These are phyloP conservation scores for Dipteronia sinensis DNA, from an alignment of 345 rosid genomes.

Conservation along the genomic window DNA sequence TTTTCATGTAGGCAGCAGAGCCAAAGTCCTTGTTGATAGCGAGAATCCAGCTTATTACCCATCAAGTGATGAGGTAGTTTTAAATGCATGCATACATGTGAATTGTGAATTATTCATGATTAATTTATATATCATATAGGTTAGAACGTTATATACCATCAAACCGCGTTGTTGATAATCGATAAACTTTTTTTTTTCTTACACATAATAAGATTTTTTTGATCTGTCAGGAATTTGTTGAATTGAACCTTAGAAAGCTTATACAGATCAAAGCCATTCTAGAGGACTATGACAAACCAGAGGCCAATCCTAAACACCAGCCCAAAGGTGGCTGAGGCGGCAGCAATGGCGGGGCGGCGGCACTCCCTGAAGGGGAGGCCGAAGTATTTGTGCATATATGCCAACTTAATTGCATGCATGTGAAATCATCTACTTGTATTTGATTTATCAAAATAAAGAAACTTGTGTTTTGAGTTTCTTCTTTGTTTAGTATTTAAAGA, in stretches of 20 bases:
- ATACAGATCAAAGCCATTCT: not conserved
- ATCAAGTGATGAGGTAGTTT: constrained; percentile 23
- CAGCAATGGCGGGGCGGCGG: not conserved
- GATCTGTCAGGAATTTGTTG: not conserved
- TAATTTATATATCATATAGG: too few species aligned
- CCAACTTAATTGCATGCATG: not conserved
- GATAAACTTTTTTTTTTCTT: not conserved
- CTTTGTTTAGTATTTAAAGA: too few species aligned
- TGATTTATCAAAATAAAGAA: too few species aligned
- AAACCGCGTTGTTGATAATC: too few species aligned
- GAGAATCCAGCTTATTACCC: constrained; percentile 7
- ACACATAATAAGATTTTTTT: not conserved
- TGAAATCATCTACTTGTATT: too few species aligned
- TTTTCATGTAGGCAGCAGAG: constrained; percentile 21
- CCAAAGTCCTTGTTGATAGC: constrained; percentile 7
- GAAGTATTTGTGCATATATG: not conserved
- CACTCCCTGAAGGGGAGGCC: not conserved
- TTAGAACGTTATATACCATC: too few species aligned
- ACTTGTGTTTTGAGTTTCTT: too few species aligned
- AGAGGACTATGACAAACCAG: constrained; percentile 5
- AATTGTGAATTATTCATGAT: not conserved
- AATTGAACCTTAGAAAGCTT: not conserved
- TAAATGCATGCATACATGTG: not conserved
- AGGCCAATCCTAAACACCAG: not conserved
- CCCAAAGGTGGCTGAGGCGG: not conserved